Conservation (phyloP, 495 filamentous ascomycete species). For the Hypoxylon cercidicola region DNA sequence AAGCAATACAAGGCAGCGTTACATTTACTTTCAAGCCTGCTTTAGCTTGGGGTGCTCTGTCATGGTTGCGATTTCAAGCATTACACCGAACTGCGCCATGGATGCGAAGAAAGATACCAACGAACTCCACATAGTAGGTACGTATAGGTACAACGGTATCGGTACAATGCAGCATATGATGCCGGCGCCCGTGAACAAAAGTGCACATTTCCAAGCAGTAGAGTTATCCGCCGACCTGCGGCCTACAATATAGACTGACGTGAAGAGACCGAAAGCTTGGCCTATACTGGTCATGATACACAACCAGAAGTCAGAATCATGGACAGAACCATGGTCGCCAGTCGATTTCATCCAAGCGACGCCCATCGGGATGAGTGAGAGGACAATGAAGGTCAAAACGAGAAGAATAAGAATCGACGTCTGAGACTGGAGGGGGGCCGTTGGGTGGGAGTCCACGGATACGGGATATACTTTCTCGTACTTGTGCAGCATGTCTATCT, state of each 20-base stretch:
- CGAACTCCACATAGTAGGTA: conserved; percentile 20
- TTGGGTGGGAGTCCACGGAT: neutral
- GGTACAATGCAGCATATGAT: conserved; percentile 4
- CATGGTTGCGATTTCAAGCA: conserved; percentile 13
- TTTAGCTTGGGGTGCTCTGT: conserved; percentile 12
- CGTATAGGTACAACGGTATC: conserved; percentile 10
- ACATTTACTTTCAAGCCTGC: neutral
- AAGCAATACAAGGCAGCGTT: neutral
- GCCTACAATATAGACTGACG: conserved; percentile 1
- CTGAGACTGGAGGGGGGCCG: neutral
- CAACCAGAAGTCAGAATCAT: conserved; percentile 21
- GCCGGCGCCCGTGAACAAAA: conserved; percentile 6
- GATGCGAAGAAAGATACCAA: conserved; percentile 7
- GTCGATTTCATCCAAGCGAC: conserved; percentile 15
- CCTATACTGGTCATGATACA: neutral
- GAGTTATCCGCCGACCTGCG: neutral
- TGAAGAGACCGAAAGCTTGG: conserved; percentile 6
- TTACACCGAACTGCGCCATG: neutral
- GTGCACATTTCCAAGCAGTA: conserved; percentile 13
- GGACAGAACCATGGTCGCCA: conserved; percentile 3
- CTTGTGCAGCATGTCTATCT: conserved; percentile 19
- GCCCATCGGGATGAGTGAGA: neutral
- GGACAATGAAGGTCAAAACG: neutral
- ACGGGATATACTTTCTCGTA: conserved; percentile 34
- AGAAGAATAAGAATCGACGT: conserved; percentile 10